Evolutionary conservation across 176 grass and related monocot species (phyloP).

Genomic region (Saccharum spontaneum): DNA sequence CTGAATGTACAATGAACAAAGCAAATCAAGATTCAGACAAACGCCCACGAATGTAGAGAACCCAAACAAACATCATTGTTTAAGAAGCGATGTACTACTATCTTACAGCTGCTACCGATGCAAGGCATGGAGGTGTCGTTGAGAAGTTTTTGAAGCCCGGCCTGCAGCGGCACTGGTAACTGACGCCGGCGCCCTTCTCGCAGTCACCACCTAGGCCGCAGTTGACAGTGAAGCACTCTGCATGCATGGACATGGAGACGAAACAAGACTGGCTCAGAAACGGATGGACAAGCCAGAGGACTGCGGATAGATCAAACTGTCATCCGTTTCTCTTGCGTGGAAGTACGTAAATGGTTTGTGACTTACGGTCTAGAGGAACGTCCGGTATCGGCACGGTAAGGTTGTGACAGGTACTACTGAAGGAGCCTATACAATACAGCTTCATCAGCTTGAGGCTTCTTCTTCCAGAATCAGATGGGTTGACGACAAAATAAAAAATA

Average conservation of each 20-base stretch:
- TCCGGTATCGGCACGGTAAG: not conserved
- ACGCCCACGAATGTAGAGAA: no score
- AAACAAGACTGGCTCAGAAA: not conserved
- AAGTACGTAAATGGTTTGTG: not conserved
- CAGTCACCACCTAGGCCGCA: constrained; percentile 25
- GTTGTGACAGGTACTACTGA: not conserved
- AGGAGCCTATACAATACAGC: not conserved
- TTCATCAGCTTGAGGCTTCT: not conserved
- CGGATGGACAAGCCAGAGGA: not conserved
- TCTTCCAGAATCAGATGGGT: not conserved
- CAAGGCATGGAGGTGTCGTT: constrained; percentile 17
- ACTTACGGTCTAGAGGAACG: not conserved
- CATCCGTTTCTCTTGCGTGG: no score
- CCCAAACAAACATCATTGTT: no score
- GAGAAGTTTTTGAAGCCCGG: constrained; percentile 5
- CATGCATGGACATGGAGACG: not conserved
- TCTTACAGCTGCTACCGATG: not conserved
- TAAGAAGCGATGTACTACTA: not conserved
- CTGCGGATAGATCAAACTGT: no score
- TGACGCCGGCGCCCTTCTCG: not conserved
- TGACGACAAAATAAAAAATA: no score
- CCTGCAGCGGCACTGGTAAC: constrained; percentile 6
- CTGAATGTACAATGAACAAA: not conserved
- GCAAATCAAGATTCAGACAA: not conserved
- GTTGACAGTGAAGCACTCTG: not conserved